Base-by-base conservation (phyloP, 108 stramenopile genomes). In the Fragilariopsis cylindrus region DNA sequence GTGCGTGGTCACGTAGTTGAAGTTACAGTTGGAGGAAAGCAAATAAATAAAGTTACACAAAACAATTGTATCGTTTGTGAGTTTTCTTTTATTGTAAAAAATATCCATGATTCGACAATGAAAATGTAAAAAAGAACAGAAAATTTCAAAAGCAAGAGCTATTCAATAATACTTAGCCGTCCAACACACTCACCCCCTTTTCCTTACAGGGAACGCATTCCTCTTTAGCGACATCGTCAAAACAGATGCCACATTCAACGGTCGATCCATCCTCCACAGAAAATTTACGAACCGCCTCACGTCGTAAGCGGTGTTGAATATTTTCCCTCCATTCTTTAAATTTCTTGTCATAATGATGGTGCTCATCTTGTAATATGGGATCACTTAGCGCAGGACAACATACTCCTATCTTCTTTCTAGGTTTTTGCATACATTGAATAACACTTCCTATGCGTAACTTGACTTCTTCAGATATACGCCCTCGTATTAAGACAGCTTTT, bases 241-340 rank as follows among this genome's bases (percentile, higher is more conserved):
- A 96, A 71, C 95, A 96, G 74, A 92, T 93, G 7, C 69, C 54
- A 70, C 95, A 96, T 69, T 91, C 88, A 5, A 96, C 65, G 4
- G 75, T 76, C 16, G 78, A 65, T 57, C 81, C 79, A 13, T 52
- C 65, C 8, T 39, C 30, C 54, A 77, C 58, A 0, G 81, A 55
- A 9, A 56, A 47, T 48, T 73, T 52, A 15, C 82, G 63, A 12
- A 71, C 73, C 16, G 55, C 54, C n/a, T 63, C 6, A 18, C 79
- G 66, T 56, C 50, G 48, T 15, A 66, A 44, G 19, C 52, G 50
- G 4, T 63, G 54, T 13, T 70, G 55, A 21, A 77, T 71, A 7
- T 12, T 30, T 2, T 53, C 49, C 49, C 57, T 62, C 82, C 82
- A 87, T 53, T 83, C 83, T 21, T 71, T 41, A 16, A 84, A 71